These are phyloP conservation scores for Polygonum aviculare DNA, from an alignment of 148 eudicot genomes.

Conservation along the genomic window DNA sequence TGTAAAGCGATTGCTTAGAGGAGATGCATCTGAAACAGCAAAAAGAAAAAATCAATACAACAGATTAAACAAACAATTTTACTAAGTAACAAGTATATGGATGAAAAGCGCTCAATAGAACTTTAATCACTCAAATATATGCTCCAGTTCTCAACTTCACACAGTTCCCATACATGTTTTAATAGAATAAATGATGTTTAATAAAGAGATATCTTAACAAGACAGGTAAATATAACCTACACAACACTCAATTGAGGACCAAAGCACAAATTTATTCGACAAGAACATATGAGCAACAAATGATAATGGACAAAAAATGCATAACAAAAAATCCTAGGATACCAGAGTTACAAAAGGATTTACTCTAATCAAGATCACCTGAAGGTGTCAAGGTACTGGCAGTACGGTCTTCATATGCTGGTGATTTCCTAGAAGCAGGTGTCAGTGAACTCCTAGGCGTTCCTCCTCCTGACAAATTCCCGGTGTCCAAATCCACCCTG, in stretches of 20 bases:
- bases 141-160: background rate
- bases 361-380: constrained; percentile 8
- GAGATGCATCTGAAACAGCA: constrained; percentile 28
- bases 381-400: constrained; percentile 10
- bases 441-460: constrained; percentile 6
- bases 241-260: background rate
- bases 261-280: background rate
- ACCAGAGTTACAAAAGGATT: background rate
- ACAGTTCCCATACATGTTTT: background rate
- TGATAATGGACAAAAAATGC: background rate
- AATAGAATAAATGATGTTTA: background rate
- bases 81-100: background rate
- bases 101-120: background rate
- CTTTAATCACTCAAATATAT: background rate
- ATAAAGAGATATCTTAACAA: background rate
- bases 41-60: background rate
- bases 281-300: background rate
- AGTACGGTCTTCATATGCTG: constrained; percentile 3
- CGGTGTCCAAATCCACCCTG: background rate
- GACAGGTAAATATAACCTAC: background rate
- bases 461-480: constrained; percentile 6
- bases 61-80: background rate
- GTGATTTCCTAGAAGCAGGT: constrained; percentile 4
- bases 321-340: background rate
- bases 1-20: constrained; percentile 21